These are phyloP conservation scores for Suillus bovinus DNA, from an alignment of 768 basidiomycete genomes.

Conservation along the genomic window DNA sequence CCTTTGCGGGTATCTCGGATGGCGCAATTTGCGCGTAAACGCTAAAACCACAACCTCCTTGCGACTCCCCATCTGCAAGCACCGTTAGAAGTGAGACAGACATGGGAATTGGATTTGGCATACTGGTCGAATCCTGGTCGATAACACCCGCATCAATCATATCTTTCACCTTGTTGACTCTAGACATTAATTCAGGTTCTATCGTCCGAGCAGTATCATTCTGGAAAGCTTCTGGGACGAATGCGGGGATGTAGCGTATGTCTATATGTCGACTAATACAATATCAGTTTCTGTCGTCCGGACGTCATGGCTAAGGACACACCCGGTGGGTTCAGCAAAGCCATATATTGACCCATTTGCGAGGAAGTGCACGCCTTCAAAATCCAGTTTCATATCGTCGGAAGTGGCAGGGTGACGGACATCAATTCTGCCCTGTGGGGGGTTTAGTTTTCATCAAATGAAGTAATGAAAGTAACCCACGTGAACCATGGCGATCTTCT, in stretches of 20 bases:
- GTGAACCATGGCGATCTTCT: slow-evolving; percentile 60
- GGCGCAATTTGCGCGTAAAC: slow-evolving; percentile 68
- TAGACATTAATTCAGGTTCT: slow-evolving; percentile 56
- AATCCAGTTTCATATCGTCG: slow-evolving; percentile 66
- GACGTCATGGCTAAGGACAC: slow-evolving; percentile 15
- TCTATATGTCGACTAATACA: slow-evolving; percentile 54
- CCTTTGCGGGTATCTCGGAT: slow-evolving; percentile 46
- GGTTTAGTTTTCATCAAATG: slow-evolving; percentile 7
- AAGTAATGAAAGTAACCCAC: slow-evolving; percentile 41
- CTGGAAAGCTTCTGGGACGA: slow-evolving; percentile 55
- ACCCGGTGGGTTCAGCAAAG: slow-evolving; percentile 67
- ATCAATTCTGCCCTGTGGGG: slow-evolving; percentile 66
- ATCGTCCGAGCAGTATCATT: slow-evolving; percentile 63
- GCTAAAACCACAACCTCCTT: slow-evolving; percentile 62
- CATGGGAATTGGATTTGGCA: slow-evolving; percentile 7
- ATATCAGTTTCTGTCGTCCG: neutral
- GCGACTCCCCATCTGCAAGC: slow-evolving; percentile 42
- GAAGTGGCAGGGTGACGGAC: slow-evolving; percentile 50
- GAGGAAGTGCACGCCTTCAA: slow-evolving; percentile 77
- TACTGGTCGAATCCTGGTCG: slow-evolving; percentile 50
- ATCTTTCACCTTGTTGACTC: slow-evolving; percentile 59
- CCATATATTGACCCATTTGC: slow-evolving; percentile 78
- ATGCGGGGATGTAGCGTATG: slow-evolving; percentile 61
- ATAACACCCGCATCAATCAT: slow-evolving; percentile 66
- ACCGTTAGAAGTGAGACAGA: neutral